These are phyloP conservation scores for Pterocarpus santalinus DNA, from an alignment of 306 rosid species.

Conservation along the genomic window DNA sequence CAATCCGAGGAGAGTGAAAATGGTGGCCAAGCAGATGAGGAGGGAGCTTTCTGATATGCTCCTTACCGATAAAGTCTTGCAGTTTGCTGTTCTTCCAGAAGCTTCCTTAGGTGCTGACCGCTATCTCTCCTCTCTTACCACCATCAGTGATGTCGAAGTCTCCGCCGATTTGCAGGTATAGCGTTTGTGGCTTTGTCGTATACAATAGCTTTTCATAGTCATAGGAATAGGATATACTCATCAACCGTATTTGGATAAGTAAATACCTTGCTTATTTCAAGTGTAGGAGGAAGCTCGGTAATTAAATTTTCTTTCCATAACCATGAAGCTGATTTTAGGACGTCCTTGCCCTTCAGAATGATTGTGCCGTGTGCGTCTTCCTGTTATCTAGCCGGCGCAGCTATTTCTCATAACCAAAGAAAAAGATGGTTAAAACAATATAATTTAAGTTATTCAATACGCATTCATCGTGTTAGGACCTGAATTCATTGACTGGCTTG, in stretches of 20 bases:
- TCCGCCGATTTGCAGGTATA: conserved; percentile 89
- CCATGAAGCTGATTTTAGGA: no score
- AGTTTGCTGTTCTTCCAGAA: conserved; percentile 83
- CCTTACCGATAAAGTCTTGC: conserved; percentile 78
- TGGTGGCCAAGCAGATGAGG: conserved; percentile 92
- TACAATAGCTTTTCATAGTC: not conserved
- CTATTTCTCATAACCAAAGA: no score
- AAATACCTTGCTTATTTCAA: no score
- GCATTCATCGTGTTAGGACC: not conserved
- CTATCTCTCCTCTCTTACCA: conserved; percentile 88
- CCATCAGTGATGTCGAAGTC: conserved; percentile 87
- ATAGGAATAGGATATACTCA: no score
- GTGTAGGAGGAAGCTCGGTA: no score
- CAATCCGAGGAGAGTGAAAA: conserved; percentile 84
- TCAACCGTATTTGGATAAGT: no score
- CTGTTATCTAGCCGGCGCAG: no score
- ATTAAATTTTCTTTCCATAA: no score
- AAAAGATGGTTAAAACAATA: no score
- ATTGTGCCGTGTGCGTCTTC: no score
- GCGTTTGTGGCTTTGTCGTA: not conserved
- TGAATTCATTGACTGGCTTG: not conserved
- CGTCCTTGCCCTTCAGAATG: no score
- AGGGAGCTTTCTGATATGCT: conserved; percentile 97
- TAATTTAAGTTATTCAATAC: no score
- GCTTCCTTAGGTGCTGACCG: conserved; percentile 91